Evolutionary conservation across 208 protist genomes (phyloP).

Genomic region (Borovskyia barvae): DNA sequence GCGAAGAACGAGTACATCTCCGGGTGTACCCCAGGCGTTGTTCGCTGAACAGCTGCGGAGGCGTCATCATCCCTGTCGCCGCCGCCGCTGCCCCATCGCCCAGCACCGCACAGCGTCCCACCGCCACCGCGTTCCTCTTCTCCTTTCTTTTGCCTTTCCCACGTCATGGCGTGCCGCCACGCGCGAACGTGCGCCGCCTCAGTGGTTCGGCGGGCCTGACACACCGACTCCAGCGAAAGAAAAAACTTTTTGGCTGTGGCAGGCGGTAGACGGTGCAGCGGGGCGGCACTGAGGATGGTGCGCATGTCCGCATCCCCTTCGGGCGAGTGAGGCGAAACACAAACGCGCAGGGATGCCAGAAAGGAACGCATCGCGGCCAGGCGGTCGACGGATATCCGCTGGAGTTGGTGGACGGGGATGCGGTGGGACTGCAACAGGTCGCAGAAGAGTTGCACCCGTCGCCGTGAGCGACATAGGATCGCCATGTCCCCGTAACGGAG

Average conservation of each 20-base stretch:
- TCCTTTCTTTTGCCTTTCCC: too few species aligned
- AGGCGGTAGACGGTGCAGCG: constrained; percentile 31
- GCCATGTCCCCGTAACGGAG: constrained; percentile 67
- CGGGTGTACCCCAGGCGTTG: constrained; percentile 18
- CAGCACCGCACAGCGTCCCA: too few species aligned
- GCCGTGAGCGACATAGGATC: constrained; percentile 76
- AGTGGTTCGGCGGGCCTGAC: constrained; percentile 19
- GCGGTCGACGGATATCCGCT: constrained; percentile 28
- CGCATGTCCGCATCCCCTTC: constrained; percentile 56
- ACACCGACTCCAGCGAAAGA: constrained; percentile 41
- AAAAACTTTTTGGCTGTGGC: constrained; percentile 40
- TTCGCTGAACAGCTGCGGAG: background rate
- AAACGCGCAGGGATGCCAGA: constrained; percentile 61
- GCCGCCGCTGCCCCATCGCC: background rate
- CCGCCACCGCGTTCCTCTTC: too few species aligned
- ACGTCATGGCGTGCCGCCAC: constrained; percentile 15
- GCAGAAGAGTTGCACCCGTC: constrained; percentile 35
- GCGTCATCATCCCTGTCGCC: background rate
- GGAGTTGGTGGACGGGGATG: constrained; percentile 58
- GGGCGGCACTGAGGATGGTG: constrained; percentile 37
- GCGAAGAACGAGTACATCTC: constrained; percentile 48
- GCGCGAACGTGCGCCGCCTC: constrained; percentile 12
- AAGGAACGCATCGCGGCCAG: constrained; percentile 35
- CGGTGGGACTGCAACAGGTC: constrained; percentile 33
- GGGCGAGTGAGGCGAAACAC: constrained; percentile 40